Evolutionary conservation across 108 stramenopile genomes (phyloP), one percentile per base, ranked within the genome.

Genomic region (Conticribra weissflogii): DNA sequence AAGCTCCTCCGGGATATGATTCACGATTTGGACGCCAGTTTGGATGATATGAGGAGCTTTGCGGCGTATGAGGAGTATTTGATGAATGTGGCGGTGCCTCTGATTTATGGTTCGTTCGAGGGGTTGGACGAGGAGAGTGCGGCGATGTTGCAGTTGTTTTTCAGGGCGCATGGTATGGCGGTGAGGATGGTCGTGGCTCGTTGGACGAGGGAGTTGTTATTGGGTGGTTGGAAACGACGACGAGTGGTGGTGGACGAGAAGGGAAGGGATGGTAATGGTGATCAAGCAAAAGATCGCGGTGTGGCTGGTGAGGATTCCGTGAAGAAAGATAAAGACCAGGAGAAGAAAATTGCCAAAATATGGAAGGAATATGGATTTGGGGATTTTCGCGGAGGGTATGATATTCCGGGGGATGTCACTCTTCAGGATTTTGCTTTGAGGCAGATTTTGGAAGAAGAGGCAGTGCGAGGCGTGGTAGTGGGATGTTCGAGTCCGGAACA

Each of bases 31-130:
- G 94, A 95, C 66, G 76, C 63, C 5, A 82, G 70, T 25, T 68
- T 95, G 47, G 88, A 86, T 16, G 54, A 23, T 3, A 68, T 75
- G 56, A 73, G 83, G 52, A 83, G 81, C 30, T 88, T 89, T 71
- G 86, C 78, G 0, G 88, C 87, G 4, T 89, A 93, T 56, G 90
- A 95, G 66, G 83, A 91, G 28, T 85, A 89, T 53, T 62, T 95
- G 36, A 78, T 85, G 48, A 78, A 79, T 23, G 76, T 85, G 17
- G 85, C 92, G 23, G 87, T 95, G 59, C 94, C 91, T 12, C 50
- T 91, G 48, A 85, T 95, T 14, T 83, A 91, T 55, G 91, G 88
- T 57, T 86, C 89, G 15, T 95, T 95, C 70, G 91, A 92, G 66
- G 85, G 76, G 21, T 72, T 90, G 66, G 94, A 95, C 59, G 94